Base-by-base conservation (phyloP, 2,329 filamentous ascomycete genomes). In the Neonectria ditissima region DNA sequence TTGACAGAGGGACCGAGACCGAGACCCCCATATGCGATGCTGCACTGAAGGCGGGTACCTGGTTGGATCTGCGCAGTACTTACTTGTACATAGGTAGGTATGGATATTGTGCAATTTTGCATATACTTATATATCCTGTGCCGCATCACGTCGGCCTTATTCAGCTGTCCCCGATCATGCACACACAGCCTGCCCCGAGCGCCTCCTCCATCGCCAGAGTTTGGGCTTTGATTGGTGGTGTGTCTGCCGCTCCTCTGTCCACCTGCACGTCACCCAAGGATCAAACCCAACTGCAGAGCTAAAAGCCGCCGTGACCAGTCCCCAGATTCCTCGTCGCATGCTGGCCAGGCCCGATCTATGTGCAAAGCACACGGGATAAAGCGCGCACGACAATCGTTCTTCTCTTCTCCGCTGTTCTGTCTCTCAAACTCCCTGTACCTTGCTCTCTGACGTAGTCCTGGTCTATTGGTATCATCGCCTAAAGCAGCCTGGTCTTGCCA, bases 151-250 rank as follows among this genome's bases (percentile, higher is more conserved):
- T 47, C 24, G 24, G 24, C 39, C 43, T 44, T 44, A 20, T 7
- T 28, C 28, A 50, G 39, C 52, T 26, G 45, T 41, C n/a, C 45
- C 45, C 55, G 45, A 51, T 47, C n/a, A 26, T 43, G 41, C 48
- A 59, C 20, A 68, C 58, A 57, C 63, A 63, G 54, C 56, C 26
- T 72, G 69, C 69, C 68, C 69, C 69, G 65, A 72, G 69, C 69
- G 68, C 60, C 69, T 65, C 53, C 56, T 69, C 56, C 20, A 26
- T 45, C 32, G 18, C 47, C 57, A 18, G n/a, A 41, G 16, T 41
- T 66, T 22, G 47, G 30, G 20, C 66, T 48, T 64, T 65, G 70
- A 73, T 72, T 72, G 70, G 70, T 41, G 62, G 56, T 59, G 54
- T 59, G 55, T 62, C 65, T 55, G 50, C 55, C 47, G 26, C 58